Conservation (phyloP, 2,329 filamentous ascomycete genomes). For the Trichoderma sp. region DNA sequence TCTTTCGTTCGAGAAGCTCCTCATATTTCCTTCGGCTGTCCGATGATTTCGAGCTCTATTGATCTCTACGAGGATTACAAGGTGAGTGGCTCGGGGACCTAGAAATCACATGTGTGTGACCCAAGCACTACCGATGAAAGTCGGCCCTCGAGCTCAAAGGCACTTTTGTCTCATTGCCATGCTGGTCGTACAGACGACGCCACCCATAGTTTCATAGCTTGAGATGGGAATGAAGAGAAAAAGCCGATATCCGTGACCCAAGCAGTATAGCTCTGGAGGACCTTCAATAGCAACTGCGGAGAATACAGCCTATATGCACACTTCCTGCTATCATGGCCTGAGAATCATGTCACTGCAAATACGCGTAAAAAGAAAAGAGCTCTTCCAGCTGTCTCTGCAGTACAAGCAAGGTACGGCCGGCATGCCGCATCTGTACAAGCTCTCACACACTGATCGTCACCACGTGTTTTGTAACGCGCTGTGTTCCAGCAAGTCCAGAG, state of each 20-base stretch:
- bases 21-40: too few species aligned
- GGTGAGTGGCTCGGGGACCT: neutral
- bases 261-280: neutral
- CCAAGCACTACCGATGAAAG: neutral
- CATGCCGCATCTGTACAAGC: neutral
- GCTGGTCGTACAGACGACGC: neutral
- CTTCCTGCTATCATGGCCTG: neutral
- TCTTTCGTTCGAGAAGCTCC: too few species aligned
- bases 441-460: neutral
- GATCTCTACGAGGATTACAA: neutral
- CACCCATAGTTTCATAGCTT: neutral
- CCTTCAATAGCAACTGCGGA: neutral
- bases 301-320: neutral
- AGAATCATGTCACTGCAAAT: neutral
- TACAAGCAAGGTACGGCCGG: neutral
- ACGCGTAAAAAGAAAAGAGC: neutral
- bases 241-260: neutral
- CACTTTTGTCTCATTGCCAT: neutral
- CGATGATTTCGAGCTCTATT: too few species aligned
- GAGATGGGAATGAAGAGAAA: neutral
- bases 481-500: neutral
- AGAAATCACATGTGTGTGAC: neutral
- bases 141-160: neutral
- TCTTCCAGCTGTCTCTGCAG: neutral
- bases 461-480: conserved; percentile 7